phyloP scores from a whole-genome alignment of 192 early-diverging fungal genomes.

The Phycomyces nitens region DNA sequence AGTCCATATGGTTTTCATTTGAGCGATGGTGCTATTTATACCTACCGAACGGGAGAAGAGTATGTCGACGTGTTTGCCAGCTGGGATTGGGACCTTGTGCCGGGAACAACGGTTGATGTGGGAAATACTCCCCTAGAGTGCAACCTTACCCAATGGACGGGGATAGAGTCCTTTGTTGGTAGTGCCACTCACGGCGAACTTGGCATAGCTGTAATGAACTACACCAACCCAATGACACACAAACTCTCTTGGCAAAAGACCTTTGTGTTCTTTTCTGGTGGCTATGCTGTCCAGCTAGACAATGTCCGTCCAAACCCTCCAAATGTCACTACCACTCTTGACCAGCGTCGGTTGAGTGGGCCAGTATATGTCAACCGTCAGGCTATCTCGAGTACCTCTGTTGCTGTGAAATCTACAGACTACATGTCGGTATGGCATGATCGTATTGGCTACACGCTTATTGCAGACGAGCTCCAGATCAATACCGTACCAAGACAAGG shows the following conservation, averaged over 20 bases:
- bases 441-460: conserved; percentile 17
- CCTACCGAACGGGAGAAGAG: conserved; percentile 23
- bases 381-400: conserved; percentile 2
- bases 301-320: background rate
- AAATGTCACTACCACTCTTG: conserved; percentile 18
- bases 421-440: conserved; percentile 21
- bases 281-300: conserved; percentile 21
- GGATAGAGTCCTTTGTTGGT: conserved; percentile 26
- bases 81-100: conserved; percentile 33
- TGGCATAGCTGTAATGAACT: conserved; percentile 30
- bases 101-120: conserved; percentile 29
- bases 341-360: conserved; percentile 22
- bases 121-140: conserved; percentile 16
- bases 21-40: conserved; percentile 27
- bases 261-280: conserved; percentile 22
- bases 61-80: conserved; percentile 28
- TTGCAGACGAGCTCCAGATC: conserved; percentile 9
- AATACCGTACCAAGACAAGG: conserved; percentile 7
- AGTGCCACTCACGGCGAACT: conserved; percentile 16
- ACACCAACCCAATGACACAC: conserved; percentile 22
- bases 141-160: conserved; percentile 14
- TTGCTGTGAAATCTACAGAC: background rate
- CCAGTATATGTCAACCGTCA: conserved; percentile 8
- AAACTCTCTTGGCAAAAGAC: conserved; percentile 21
- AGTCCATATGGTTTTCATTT: conserved; percentile 30